Evolutionary conservation across 2,329 filamentous ascomycete species (phyloP), one percentile per base, ranked within the genome.

Genomic region (Xylaria sp.): DNA sequence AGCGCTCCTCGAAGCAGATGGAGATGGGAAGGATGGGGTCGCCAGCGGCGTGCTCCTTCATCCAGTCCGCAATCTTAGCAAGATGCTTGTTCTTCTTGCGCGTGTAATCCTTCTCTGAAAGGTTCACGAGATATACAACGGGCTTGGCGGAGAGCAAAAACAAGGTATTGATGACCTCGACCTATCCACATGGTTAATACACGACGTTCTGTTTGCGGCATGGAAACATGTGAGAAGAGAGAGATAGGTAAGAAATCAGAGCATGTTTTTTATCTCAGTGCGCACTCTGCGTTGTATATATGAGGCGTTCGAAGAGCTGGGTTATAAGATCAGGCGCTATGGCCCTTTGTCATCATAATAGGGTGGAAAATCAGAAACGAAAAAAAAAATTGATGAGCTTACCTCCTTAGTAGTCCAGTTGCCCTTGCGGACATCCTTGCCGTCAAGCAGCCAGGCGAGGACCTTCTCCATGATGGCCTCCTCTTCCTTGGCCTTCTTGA

Each of bases 21-120:
- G 94, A 97, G 70, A 99, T 87, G 63, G 93, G 94, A 60, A 99
- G 91, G 71, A 97, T 88, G 55, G 92, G 90, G 72, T 97, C 92
- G 59, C 91, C 92, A 56, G 86, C 76, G 4, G 92, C 90, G 75
- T 99, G 83, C 74, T 90, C 85, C 80, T 97, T 96, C 76, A 97
- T 87, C 94, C 94, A 99, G 74, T 94, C 90, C 62, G 90, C 91
- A 68, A 97, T 88, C 80, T 93, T 94, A 67, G 90, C 85, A 58
- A 99, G 85, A 79, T 99, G 87, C 87, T 99, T 99, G 85, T 99
- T 99, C 89, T 97, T 99, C 81, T 97, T 94, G 72, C 94, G 89
- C 72, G 97, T 88, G 76, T 92, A 99, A 77, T 99, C 94, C 77
- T 87, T 92, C 80, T 99, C 95, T 64, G 91, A 96, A 63, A 99